Percentiles rank a stretch among this genome's conserved stretches.
phyloP scores from a whole-genome alignment of 2,329 filamentous ascomycete species.

The Xylariaceae sp. region DNA sequence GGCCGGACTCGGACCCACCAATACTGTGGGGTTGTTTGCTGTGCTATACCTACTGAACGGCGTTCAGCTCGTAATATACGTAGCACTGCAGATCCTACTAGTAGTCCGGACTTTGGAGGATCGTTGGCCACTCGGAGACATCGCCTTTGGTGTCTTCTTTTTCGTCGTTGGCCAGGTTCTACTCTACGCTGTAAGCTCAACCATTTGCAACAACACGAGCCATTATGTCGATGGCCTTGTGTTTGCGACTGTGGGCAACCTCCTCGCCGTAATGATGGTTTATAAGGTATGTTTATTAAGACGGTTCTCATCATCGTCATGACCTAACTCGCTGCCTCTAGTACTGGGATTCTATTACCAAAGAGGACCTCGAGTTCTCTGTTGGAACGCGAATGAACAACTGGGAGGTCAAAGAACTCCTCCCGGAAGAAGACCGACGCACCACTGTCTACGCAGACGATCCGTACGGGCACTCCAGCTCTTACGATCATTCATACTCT shows the following conservation, averaged over 20 bases:
- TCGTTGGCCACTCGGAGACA: constrained; percentile 92
- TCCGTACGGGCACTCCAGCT: constrained; percentile 56
- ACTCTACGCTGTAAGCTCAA: constrained; percentile 85
- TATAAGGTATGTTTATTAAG: constrained; percentile 74
- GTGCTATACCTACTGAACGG: constrained; percentile 92
- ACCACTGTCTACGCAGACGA: constrained; percentile 75
- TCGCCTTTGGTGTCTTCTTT: constrained; percentile 87
- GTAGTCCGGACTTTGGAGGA: constrained; percentile 91
- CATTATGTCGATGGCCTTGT: constrained; percentile 96
- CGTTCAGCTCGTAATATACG: constrained; percentile 83
- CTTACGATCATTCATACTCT: constrained; percentile 57
- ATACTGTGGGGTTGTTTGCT: constrained; percentile 87
- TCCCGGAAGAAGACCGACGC: constrained; percentile 80
- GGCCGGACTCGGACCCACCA: constrained; percentile 83
- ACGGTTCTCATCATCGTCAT: constrained; percentile 16
- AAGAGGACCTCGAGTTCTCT: constrained; percentile 97
- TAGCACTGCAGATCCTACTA: constrained; percentile 85
- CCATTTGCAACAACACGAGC: constrained; percentile 81
- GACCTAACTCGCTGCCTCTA: constrained; percentile 48
- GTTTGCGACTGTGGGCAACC: constrained; percentile 91
- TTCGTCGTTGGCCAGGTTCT: constrained; percentile 92
- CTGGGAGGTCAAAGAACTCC: constrained; percentile 95
- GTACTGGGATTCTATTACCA: constrained; percentile 99
- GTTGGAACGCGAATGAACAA: constrained; percentile 95
- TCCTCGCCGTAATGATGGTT: constrained; percentile 98